Conservation (phyloP, 108 stramenopile species). For the Cyclostephanos tholiformis region DNA sequence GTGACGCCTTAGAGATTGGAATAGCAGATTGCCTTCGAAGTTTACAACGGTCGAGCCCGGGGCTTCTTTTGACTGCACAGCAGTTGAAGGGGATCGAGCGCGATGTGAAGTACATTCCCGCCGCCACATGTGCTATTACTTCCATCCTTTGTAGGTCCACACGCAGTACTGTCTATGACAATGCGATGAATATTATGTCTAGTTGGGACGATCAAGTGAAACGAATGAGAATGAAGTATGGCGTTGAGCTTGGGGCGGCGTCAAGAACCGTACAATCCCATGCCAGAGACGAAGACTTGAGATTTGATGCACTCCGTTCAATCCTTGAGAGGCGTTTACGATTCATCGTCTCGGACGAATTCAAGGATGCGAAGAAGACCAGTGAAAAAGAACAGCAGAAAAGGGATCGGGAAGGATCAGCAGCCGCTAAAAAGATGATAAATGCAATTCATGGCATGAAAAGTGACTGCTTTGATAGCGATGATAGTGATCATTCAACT, state of each 20-base stretch:
- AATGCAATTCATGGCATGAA: conserved; percentile 12
- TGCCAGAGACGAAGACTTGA: conserved; percentile 8
- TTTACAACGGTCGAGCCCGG: conserved; percentile 72
- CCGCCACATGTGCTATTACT: conserved; percentile 60
- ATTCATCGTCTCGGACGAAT: conserved; percentile 36
- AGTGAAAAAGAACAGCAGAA: conserved; percentile 20
- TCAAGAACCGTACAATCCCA: not conserved
- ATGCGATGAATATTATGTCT: conserved; percentile 14
- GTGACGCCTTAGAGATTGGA: conserved; percentile 65
- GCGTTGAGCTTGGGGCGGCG: not conserved
- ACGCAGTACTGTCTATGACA: conserved; percentile 16
- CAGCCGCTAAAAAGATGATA: conserved; percentile 20
- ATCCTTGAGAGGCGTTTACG: conserved; percentile 26
- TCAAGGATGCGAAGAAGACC: conserved; percentile 20
- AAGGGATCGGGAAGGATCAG: conserved; percentile 13
- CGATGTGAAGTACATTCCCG: conserved; percentile 72
- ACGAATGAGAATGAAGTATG: conserved; percentile 5
- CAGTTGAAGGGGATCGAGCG: conserved; percentile 70
- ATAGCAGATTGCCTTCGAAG: conserved; percentile 67
- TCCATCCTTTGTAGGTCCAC: conserved; percentile 59
- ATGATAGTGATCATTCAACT: conserved; percentile 5
- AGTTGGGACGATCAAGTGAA: conserved; percentile 40
- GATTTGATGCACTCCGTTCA: conserved; percentile 20
- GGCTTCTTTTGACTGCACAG: conserved; percentile 65
- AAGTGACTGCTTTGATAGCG: conserved; percentile 31